Percentiles rank a stretch among this genome's conserved stretches.
Evolutionary conservation across 495 filamentous ascomycete genomes (phyloP).

Genomic region (Astrothelium macrocarpum): DNA sequence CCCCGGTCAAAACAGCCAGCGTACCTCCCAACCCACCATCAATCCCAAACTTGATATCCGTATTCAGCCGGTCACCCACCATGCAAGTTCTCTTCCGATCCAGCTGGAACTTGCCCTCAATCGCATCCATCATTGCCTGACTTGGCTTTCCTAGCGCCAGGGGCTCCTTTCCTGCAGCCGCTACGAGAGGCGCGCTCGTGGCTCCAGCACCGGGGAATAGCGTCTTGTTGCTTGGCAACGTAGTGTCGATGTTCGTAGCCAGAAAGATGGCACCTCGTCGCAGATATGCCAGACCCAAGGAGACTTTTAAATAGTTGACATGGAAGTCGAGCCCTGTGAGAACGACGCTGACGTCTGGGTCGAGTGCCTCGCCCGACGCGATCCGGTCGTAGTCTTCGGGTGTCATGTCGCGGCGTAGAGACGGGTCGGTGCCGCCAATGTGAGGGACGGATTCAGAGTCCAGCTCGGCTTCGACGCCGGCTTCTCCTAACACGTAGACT

Average conservation of each 20-base stretch:
- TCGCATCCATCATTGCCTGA: slow-evolving; percentile 98
- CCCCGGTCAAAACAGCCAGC: slow-evolving; percentile 82
- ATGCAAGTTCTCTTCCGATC: slow-evolving; percentile 82
- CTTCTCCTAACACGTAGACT: slow-evolving; percentile 86
- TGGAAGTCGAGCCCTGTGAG: slow-evolving; percentile 86
- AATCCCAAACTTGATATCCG: slow-evolving; percentile 91
- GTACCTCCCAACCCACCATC: slow-evolving; percentile 88
- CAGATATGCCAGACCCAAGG: slow-evolving; percentile 77
- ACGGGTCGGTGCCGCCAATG: slow-evolving; percentile 82
- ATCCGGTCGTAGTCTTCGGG: slow-evolving; percentile 68
- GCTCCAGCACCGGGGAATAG: slow-evolving; percentile 90
- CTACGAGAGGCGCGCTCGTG: slow-evolving; percentile 66
- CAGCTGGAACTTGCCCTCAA: slow-evolving; percentile 89
- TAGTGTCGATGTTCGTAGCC: slow-evolving; percentile 85
- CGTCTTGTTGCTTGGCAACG: slow-evolving; percentile 64
- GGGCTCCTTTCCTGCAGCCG: slow-evolving; percentile 60
- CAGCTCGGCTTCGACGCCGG: slow-evolving; percentile 84
- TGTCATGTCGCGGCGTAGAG: slow-evolving; percentile 62
- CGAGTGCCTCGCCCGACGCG: slow-evolving; percentile 64
- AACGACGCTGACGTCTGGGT: slow-evolving; percentile 82
- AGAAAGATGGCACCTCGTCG: slow-evolving; percentile 77
- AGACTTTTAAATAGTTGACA: slow-evolving; percentile 85
- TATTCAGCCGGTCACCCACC: slow-evolving; percentile 90
- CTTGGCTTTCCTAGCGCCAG: slow-evolving; percentile 84
- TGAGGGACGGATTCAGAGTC: slow-evolving; percentile 63